Percentiles rank a stretch among this genome's conserved stretches.
Evolutionary conservation across 2,329 filamentous ascomycete species (phyloP).

Genomic region (Pseudopithomyces maydicus): DNA sequence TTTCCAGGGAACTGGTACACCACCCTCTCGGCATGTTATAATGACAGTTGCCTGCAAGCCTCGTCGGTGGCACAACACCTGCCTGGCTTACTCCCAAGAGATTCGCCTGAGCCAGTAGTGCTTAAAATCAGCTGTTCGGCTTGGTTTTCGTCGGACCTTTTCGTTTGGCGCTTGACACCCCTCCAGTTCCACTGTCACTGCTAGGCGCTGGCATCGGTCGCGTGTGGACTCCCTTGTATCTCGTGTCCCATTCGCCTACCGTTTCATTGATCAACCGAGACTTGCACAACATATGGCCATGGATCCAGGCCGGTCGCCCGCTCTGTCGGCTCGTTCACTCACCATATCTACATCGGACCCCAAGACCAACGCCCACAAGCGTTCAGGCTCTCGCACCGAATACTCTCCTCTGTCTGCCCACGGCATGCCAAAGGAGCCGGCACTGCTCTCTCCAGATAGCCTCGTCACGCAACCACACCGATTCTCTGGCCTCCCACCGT

Average conservation of each 20-base stretch:
- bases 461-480: slow-evolving; percentile 30
- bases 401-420: slow-evolving; percentile 38
- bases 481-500: slow-evolving; percentile 25
- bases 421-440: slow-evolving; percentile 40
- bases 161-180: slow-evolving; percentile 8
- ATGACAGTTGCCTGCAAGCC: slow-evolving; percentile 35
- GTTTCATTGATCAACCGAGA: slow-evolving; percentile 4
- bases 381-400: slow-evolving; percentile 3
- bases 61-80: slow-evolving; percentile 34
- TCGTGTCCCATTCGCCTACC: slow-evolving; percentile 9
- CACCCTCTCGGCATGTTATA: slow-evolving; percentile 28
- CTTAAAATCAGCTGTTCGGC: slow-evolving; percentile 24
- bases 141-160: slow-evolving; percentile 2
- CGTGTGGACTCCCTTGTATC: slow-evolving; percentile 6
- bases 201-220: slow-evolving; percentile 5
- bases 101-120: slow-evolving; percentile 15
- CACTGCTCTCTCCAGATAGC: slow-evolving; percentile 29
- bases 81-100: slow-evolving; percentile 16
- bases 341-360: slow-evolving; percentile 20
- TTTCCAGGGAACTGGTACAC: slow-evolving; percentile 11
- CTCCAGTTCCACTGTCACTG: not conserved
- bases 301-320: slow-evolving; percentile 20
- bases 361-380: slow-evolving; percentile 11
- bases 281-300: not conserved
- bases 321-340: slow-evolving; percentile 28